Conservation (phyloP, 2,329 filamentous ascomycete species). For the Colletotrichum orchidophilum region DNA sequence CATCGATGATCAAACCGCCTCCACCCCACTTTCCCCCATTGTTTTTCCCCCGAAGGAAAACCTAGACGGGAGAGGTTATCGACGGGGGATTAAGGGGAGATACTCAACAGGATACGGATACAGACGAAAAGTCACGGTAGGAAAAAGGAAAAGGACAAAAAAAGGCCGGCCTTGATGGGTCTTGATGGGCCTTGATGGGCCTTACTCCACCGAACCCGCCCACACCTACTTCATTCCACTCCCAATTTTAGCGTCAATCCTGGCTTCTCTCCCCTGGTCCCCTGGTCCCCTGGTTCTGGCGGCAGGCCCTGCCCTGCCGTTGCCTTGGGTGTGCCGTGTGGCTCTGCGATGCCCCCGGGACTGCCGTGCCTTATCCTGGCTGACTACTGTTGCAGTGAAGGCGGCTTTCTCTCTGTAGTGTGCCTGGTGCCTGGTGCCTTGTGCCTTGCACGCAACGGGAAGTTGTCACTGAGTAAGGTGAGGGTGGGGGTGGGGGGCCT, state of each 20-base stretch:
- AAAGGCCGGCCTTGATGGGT: background rate
- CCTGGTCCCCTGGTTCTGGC: conserved; percentile 7
- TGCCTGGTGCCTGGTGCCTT: background rate
- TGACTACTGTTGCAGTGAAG: background rate
- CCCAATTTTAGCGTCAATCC: background rate
- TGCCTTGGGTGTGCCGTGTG: background rate
- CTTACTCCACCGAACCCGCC: background rate
- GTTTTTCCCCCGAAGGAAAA: background rate
- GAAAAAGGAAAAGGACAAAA: background rate
- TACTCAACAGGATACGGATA: background rate
- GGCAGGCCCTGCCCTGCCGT: background rate
- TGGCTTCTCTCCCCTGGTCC: background rate
- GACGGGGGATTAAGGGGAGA: background rate
- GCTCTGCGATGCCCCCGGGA: background rate
- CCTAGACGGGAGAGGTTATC: background rate
- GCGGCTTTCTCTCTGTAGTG: background rate
- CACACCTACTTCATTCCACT: background rate
- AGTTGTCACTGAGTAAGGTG: background rate
- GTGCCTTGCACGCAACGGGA: conserved; percentile 15
- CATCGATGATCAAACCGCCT: background rate
- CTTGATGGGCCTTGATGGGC: conserved; percentile 3
- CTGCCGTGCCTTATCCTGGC: conserved; percentile 7
- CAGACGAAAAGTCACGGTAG: background rate
- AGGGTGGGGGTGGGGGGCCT: background rate
- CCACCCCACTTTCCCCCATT: background rate